A percentile compares a stretch with the other conserved stretches of the same genome.
Conservation (phyloP, 106 monocot species). For the Dendrobium officinale region DNA sequence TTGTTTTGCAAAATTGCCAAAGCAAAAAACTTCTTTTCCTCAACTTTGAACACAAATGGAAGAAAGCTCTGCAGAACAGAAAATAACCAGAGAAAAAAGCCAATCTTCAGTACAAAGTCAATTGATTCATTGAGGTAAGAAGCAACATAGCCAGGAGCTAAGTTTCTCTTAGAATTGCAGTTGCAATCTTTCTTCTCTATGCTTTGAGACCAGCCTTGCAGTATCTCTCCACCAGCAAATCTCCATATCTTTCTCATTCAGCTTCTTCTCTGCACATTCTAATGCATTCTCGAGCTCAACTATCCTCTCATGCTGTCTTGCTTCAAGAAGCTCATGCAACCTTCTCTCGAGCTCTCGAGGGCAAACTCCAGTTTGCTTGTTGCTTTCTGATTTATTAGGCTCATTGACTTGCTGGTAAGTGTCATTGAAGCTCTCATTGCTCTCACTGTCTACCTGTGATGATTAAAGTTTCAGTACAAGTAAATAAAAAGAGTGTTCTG, state of each 20-base stretch:
- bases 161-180: background rate
- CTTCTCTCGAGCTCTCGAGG: conserved; percentile 62
- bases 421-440: conserved; percentile 19
- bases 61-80: background rate
- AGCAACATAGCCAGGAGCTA: background rate
- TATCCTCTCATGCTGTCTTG: conserved; percentile 59
- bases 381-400: conserved; percentile 18
- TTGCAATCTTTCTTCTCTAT: conserved; percentile 9
- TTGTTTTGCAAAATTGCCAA: background rate
- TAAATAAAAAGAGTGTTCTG: background rate
- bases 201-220: conserved; percentile 41
- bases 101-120: too few species aligned
- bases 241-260: conserved; percentile 62
- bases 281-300: conserved; percentile 59
- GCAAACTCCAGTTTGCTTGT: conserved; percentile 23
- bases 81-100: background rate
- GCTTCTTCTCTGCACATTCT: conserved; percentile 28
- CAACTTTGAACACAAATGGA: background rate
- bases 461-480: background rate
- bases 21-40: background rate
- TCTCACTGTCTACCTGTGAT: conserved; percentile 23
- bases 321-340: conserved; percentile 62
- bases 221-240: conserved; percentile 66
- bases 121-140: background rate
- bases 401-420: conserved; percentile 10